Base-by-base conservation (phyloP, 495 filamentous ascomycete species). In the Aspergillus egyptiacus region DNA sequence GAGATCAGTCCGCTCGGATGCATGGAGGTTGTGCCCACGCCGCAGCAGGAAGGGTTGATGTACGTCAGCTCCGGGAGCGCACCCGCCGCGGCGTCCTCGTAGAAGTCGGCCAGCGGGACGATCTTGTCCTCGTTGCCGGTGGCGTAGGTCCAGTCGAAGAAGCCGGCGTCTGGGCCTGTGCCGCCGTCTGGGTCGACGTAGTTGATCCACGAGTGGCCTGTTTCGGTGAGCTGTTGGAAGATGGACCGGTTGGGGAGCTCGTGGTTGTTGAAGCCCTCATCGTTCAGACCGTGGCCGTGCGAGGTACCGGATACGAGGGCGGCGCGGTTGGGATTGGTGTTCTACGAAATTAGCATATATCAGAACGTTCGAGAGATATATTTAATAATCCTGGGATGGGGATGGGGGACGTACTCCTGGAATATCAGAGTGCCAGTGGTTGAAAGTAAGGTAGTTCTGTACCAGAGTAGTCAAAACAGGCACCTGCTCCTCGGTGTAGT, bases 11-110 rank as follows among this genome's bases (percentile, higher is more conserved):
- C 65, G 4, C 62, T 64, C 0, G 73, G 73, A 60, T 78, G 73
- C 65, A 75, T 71, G 37, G 71, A 75, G 51, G 64, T 73, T 19
- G 69, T 73, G 37, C 57, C 60, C 11, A 54, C 44, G 15, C 64
- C 64, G 54, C 75, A 78, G 70, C 75, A 78, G 33, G 65, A 66
- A 1, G 75, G 75, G 63, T 78, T 73, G 51, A 78, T 55, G 54
- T 72, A 78, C 36, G 67, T 69, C 50, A 78, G 65, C 32, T 73
- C 57, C 6, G 74, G 64, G 1, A 77, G 71, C 3, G 43, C 58
- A 24, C 75, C 68, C 11, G 59, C 55, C 14, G 55, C 54, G 8
- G 67, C 67, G 25, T 71, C 71, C 4, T 60, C 48, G 59, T 66
- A 70, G 59, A 69, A 69, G 41, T 64, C 51, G 5, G 53, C 45